Evolutionary conservation across 768 basidiomycete genomes (phyloP), one percentile per base, ranked within the genome.

Genomic region (Lanmaoa rubissima): DNA sequence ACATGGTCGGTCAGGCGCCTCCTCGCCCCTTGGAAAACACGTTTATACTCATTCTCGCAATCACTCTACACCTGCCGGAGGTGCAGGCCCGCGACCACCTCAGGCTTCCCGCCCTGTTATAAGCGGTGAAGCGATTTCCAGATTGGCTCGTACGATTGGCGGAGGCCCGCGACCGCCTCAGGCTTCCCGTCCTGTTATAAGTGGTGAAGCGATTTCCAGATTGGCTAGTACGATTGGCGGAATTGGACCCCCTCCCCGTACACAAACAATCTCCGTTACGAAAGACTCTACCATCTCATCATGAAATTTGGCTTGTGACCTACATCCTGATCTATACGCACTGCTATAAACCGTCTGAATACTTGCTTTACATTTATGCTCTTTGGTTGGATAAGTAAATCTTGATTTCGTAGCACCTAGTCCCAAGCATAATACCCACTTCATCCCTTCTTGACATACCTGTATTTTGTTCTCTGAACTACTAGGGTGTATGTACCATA

Each of bases 91-190:
- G 48, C 80, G 83, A 24, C 51, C 69, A 19, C 69, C 73, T 17
- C 81, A 83, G 59, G 58, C 75, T 35, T 76, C 61, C 13, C 80
- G 90, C 11, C 90, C 90, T n/a, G 78, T 91, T 43, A 80, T 92
- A 61, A 87, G 86, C 6, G 84, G 78, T 13, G 88, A 86, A 48
- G 90, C 88, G 3, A 79, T 90, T 49, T 84, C 88, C 13, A 77
- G 77, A 55, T 69, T 92, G 34, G 84, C 83, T 28, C 78, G 81
- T 61, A 83, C 85, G 11, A 83, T 90, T 24, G 21, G 21, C 21
- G 21, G 21, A 40, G 69, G 66, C 39, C 73, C 79, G 48, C 80
- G 83, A 24, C 51, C 69, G n/a, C 69, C 73, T 17, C 81, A 83
- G 59, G 58, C 75, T 35, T 76, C 61, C 13, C 80, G 90, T 11